Percentiles rank a stretch among this genome's conserved stretches.
phyloP scores from a whole-genome alignment of 768 basidiomycete species.

The Serendipita sp. region DNA sequence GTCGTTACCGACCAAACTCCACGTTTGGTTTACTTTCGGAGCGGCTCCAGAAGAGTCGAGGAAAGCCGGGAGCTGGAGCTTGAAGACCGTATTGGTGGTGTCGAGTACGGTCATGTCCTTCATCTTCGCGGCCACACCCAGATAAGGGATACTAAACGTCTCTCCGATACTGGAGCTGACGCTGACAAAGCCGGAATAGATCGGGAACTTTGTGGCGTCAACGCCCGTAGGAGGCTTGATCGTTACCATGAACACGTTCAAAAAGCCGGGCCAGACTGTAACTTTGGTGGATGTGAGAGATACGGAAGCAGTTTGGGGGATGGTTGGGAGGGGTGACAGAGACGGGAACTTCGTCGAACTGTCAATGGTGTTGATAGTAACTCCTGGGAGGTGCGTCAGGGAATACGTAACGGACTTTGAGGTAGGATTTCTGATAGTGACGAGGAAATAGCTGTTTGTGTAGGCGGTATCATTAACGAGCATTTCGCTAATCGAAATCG shows the following conservation, averaged over 20 bases:
- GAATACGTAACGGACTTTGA: not conserved
- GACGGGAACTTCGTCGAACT: not conserved
- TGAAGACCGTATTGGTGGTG: not conserved
- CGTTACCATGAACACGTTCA: not conserved
- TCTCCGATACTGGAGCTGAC: slow-evolving; percentile 1
- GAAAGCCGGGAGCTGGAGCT: not conserved
- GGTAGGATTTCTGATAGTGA: not conserved
- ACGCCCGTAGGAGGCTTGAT: not conserved
- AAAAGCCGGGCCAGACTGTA: not conserved
- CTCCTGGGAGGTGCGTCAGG: not conserved
- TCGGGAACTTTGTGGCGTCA: slow-evolving; percentile 3
- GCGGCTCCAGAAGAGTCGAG: not conserved
- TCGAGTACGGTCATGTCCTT: not conserved
- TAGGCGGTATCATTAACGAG: slow-evolving; percentile 19
- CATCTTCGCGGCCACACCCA: not conserved
- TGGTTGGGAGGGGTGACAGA: not conserved
- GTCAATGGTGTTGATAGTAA: not conserved
- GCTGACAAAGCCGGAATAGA: slow-evolving; percentile 4
- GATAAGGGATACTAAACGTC: not conserved
- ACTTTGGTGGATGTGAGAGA: not conserved
- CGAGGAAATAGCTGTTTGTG: not conserved
- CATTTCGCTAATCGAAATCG: slow-evolving; percentile 21
- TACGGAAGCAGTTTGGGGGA: not conserved
- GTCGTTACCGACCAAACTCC: slow-evolving; percentile 1
- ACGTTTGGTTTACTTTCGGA: not conserved